These are phyloP conservation scores for Solanum sitiens DNA, from an alignment of 257 asterid genomes.

Conservation along the genomic window DNA sequence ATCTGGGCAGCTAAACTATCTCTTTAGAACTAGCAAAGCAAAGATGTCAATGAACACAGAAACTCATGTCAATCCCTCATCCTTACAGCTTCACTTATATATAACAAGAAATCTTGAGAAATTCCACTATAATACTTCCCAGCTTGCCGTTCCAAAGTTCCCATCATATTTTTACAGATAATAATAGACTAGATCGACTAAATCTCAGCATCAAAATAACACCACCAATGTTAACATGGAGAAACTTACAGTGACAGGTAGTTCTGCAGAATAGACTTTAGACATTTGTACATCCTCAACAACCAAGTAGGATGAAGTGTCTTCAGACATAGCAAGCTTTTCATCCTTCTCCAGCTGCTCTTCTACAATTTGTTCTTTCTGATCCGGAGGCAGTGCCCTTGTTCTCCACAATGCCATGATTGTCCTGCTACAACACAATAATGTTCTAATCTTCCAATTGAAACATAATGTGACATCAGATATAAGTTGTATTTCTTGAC, in stretches of 20 bases:
- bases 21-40: background rate
- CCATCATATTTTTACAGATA: background rate
- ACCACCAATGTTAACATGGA: background rate
- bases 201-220: background rate
- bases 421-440: constrained; percentile 40
- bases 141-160: background rate
- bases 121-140: background rate
- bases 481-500: background rate
- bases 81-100: background rate
- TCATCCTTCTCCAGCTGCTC: constrained; percentile 46
- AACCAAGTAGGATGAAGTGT: constrained; percentile 29
- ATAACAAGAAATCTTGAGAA: background rate
- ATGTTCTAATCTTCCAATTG: background rate
- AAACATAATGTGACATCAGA: background rate
- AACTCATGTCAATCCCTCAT: background rate
- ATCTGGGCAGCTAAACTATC: background rate
- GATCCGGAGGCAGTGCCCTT: constrained; percentile 46
- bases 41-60: background rate
- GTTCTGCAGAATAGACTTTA: constrained; percentile 44
- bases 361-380: constrained; percentile 41
- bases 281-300: constrained; percentile 54
- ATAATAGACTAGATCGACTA: background rate
- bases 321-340: constrained; percentile 36
- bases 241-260: constrained; percentile 52
- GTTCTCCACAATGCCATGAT: constrained; percentile 81